A percentile compares a stretch with the other conserved stretches of the same genome.
phyloP scores from a whole-genome alignment of 768 basidiomycete species.

The Pleurotus platypus region DNA sequence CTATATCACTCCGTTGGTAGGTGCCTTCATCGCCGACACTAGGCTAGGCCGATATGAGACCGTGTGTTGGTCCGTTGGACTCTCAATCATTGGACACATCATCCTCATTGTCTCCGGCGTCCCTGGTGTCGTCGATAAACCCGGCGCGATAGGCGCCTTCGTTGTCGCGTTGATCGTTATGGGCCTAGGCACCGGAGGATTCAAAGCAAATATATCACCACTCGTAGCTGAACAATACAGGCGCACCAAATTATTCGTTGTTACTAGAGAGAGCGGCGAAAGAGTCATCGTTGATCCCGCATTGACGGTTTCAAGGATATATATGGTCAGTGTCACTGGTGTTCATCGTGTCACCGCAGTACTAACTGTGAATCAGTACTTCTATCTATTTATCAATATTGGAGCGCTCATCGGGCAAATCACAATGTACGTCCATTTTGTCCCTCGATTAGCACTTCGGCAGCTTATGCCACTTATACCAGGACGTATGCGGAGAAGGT shows the following conservation, averaged over 20 bases:
- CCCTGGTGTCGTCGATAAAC: slow-evolving; percentile 59
- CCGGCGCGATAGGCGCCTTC: slow-evolving; percentile 49
- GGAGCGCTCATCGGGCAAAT: slow-evolving; percentile 70
- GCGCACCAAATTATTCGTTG: slow-evolving; percentile 49
- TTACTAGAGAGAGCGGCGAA: slow-evolving; percentile 51
- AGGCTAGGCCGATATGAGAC: slow-evolving; percentile 76
- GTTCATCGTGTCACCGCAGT: background rate
- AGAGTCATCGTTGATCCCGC: slow-evolving; percentile 73
- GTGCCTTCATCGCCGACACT: slow-evolving; percentile 73
- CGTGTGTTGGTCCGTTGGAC: slow-evolving; percentile 51
- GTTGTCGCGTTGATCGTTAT: slow-evolving; percentile 60
- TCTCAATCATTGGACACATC: slow-evolving; percentile 63
- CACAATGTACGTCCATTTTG: slow-evolving; percentile 34
- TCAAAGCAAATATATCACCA: slow-evolving; percentile 78
- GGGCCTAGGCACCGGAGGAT: slow-evolving; percentile 60
- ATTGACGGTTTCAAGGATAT: slow-evolving; percentile 65
- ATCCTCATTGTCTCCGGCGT: slow-evolving; percentile 64
- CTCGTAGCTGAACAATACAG: slow-evolving; percentile 76
- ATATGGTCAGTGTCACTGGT: slow-evolving; percentile 48
- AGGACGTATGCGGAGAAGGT: slow-evolving; percentile 59
- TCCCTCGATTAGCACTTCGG: background rate
- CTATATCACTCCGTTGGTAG: slow-evolving; percentile 62
- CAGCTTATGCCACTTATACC: slow-evolving; percentile 2
- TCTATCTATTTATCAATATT: slow-evolving; percentile 72
- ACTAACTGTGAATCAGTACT: slow-evolving; percentile 35